Evolutionary conservation across 768 basidiomycete genomes (phyloP), one percentile per base, ranked within the genome.

Genomic region (Obba rivulosa): DNA sequence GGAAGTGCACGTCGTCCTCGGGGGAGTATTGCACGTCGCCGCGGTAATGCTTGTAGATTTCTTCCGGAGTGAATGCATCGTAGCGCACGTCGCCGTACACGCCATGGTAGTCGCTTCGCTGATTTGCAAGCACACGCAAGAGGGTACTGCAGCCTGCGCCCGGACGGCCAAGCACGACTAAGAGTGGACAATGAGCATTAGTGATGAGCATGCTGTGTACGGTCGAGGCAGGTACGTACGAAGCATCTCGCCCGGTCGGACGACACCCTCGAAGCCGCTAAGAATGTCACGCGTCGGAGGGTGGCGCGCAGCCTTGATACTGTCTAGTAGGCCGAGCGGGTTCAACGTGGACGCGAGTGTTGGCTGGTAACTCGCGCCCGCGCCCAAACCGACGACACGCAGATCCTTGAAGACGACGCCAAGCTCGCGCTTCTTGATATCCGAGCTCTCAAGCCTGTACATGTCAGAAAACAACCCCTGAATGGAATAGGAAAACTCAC

Each of bases 1-100:
- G 86, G 56, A 92, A 87, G 61, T 92, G 90, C 1, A 87, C 71
- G 60, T 94, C 90, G 57, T 92, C 90, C 68, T 89, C 90, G 0
- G 87, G 86, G 51, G 78, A 84, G 61, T 89, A 92, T 46, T 79
- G 78, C 2, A 89, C 82, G 58, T 90, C 90, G 14, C 92, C 92
- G 2, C 85, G 83, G 62, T 80, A 86, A 44, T 76, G 76, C 50
- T 78, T 75, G 49, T 62, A 55, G 46, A 94, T 75, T 47, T 90
- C 74, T 1, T 77, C 66, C 2, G 86, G 78, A 0, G 80, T 67
- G 50, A 94, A 74, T 1, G 87, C 82, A 59, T 88, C 87, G 59
- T 94, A 96, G 41, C 72, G 68, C 2, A 92, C 77, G 0, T 83
- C 71, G 21, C 92, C 92, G 28, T 79, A 65, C 17, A 94, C 77